Evolutionary conservation across 2,329 filamentous ascomycete genomes (phyloP).

Genomic region (Talaromyces sp.): DNA sequence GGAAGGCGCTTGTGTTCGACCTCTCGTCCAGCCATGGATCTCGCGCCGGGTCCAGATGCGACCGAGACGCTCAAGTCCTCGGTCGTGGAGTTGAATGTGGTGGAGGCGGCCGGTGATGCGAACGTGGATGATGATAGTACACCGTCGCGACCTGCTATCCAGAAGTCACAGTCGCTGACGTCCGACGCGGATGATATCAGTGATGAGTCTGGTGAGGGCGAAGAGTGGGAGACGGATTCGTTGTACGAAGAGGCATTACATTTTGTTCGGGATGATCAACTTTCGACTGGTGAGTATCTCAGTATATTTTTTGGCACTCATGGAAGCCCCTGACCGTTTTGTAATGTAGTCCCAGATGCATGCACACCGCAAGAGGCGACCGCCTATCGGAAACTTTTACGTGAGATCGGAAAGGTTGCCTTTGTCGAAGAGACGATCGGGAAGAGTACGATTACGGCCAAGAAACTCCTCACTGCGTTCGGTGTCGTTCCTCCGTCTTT

Average conservation of each 20-base stretch:
- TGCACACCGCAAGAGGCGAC: conserved; percentile 68
- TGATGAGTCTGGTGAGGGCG: conserved; percentile 34
- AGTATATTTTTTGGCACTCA: conserved; percentile 9
- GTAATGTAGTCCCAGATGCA: conserved; percentile 44
- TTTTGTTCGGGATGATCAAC: conserved; percentile 53
- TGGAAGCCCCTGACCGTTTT: conserved; percentile 14
- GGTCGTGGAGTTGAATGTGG: conserved; percentile 36
- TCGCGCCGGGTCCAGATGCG: conserved; percentile 33
- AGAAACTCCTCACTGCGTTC: conserved; percentile 84
- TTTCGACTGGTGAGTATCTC: conserved; percentile 43
- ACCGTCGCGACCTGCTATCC: conserved; percentile 16
- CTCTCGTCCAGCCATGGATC: conserved; percentile 34
- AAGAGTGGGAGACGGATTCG: conserved; percentile 61
- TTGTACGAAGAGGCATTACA: conserved; percentile 62
- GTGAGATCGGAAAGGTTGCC: conserved; percentile 69
- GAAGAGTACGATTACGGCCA: conserved; percentile 66
- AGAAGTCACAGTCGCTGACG: conserved; percentile 31
- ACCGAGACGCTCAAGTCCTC: conserved; percentile 34
- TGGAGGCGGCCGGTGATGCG: conserved; percentile 24
- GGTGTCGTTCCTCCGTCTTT: conserved; percentile 70
- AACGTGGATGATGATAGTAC: conserved; percentile 22
- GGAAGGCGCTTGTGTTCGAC: conserved; percentile 26
- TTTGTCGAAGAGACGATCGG: conserved; percentile 73
- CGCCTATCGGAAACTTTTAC: conserved; percentile 66
- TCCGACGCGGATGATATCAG: conserved; percentile 35